These are phyloP conservation scores for Aspergillus wentii DNA, from an alignment of 495 filamentous ascomycete genomes.

Conservation along the genomic window DNA sequence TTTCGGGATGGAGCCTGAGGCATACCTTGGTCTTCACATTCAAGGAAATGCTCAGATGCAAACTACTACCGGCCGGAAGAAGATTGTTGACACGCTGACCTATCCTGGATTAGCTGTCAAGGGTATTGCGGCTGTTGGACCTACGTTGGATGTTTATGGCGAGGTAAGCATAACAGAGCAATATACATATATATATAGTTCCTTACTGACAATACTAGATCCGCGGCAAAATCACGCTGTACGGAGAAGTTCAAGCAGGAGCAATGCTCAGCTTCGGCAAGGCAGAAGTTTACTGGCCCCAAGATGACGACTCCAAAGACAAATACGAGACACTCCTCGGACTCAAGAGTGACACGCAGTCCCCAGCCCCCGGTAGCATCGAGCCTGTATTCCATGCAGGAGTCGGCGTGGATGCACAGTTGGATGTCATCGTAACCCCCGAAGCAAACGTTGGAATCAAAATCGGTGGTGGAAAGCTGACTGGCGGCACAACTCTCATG, in stretches of 20 bases:
- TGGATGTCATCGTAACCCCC: conserved; percentile 15
- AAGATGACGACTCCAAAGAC: conserved; percentile 16
- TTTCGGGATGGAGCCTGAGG: conserved; percentile 15
- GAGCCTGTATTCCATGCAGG: conserved; percentile 17
- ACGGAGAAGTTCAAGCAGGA: conserved; percentile 15
- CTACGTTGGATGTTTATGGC: conserved; percentile 23
- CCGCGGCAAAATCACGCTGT: conserved; percentile 8
- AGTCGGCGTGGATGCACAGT: conserved; percentile 12
- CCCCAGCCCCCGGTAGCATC: conserved; percentile 6
- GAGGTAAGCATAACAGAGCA: not conserved
- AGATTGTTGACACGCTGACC: conserved; percentile 19
- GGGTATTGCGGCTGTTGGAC: conserved; percentile 29
- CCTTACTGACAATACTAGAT: conserved; percentile 6
- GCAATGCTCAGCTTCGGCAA: conserved; percentile 18
- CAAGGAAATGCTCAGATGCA: conserved; percentile 13
- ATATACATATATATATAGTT: conserved; percentile 1
- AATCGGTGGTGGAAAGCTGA: conserved; percentile 14
- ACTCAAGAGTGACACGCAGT: conserved; percentile 7
- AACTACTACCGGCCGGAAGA: conserved; percentile 10
- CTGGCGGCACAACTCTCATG: conserved; percentile 13
- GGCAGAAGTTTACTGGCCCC: conserved; percentile 25
- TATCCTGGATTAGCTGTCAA: conserved; percentile 27
- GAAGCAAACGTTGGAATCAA: conserved; percentile 21
- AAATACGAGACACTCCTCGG: conserved; percentile 5
- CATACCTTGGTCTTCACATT: conserved; percentile 17